phyloP scores from a whole-genome alignment of 768 basidiomycete genomes.

The Macrolepiota albuminosa region DNA sequence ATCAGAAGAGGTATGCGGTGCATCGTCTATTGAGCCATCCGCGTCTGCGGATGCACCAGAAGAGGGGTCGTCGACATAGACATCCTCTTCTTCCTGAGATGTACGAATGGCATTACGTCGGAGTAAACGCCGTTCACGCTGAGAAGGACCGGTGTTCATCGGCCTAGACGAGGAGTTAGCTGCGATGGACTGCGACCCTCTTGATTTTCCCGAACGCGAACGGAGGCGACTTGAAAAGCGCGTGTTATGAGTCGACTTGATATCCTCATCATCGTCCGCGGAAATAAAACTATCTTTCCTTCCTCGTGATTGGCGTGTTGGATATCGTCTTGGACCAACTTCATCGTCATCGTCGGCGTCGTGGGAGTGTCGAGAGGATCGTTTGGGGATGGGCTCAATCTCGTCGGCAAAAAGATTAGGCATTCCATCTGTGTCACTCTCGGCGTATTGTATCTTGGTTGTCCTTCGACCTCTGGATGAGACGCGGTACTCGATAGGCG shows the following conservation, averaged over 20 bases:
- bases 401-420: conserved; percentile 27
- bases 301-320: not conserved
- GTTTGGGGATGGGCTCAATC: conserved; percentile 13
- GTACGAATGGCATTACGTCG: conserved; percentile 23
- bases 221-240: conserved; percentile 38
- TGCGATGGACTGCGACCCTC: conserved; percentile 5
- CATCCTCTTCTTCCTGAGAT: conserved; percentile 43
- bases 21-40: conserved; percentile 57
- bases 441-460: conserved; percentile 35
- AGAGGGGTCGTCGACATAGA: conserved; percentile 42
- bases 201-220: conserved; percentile 28
- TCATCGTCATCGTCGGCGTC: conserved; percentile 20
- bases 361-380: conserved; percentile 15
- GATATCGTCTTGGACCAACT: conserved; percentile 21
- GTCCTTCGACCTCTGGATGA: conserved; percentile 38
- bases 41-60: conserved; percentile 48
- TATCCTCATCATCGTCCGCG: conserved; percentile 43
- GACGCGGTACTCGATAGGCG: conserved; percentile 20
- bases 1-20: conserved; percentile 40
- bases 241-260: conserved; percentile 14
- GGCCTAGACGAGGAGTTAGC: conserved; percentile 3
- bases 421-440: conserved; percentile 39
- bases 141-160: conserved; percentile 14
- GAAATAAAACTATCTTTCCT: conserved; percentile 29
- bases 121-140: conserved; percentile 24